Conservation (phyloP, 202 grass and related monocot genomes). For the Zizania palustris region DNA sequence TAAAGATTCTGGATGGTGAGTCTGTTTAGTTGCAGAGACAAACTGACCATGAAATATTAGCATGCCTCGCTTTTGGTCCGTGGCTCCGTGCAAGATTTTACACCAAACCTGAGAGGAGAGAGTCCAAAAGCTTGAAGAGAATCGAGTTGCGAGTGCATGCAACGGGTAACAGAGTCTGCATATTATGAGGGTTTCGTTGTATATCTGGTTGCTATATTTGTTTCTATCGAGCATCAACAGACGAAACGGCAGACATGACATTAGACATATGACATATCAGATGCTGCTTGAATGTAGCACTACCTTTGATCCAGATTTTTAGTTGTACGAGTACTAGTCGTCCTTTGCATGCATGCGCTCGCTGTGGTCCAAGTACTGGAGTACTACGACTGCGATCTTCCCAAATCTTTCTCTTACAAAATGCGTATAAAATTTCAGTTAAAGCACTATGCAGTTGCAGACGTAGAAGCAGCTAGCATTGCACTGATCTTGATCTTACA, state of each 20-base stretch:
- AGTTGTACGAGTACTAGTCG: not conserved
- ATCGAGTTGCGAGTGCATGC: not conserved
- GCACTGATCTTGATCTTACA: slow-evolving; percentile 40
- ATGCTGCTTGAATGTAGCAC: slow-evolving; percentile 22
- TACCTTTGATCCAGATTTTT: slow-evolving; percentile 18
- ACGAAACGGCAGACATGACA: not conserved
- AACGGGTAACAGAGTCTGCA: not conserved
- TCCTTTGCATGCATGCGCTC: slow-evolving; percentile 22
- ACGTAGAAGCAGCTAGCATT: too few species aligned
- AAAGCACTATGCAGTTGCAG: slow-evolving; percentile 30
- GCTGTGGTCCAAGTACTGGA: slow-evolving; percentile 38
- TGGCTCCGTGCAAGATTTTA: slow-evolving; percentile 2
- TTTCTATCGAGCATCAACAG: slow-evolving; percentile 7
- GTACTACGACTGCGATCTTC: not conserved
- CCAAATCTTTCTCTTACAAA: not conserved
- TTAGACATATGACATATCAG: slow-evolving; percentile 35
- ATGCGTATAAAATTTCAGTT: not conserved
- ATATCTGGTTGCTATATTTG: slow-evolving; percentile 38
- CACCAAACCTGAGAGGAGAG: not conserved
- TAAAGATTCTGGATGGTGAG: not conserved
- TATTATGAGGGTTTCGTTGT: not conserved
- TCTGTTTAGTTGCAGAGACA: not conserved
- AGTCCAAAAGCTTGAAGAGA: not conserved
- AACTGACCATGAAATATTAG: not conserved
- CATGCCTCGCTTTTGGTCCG: not conserved